Base-by-base conservation (phyloP, 768 basidiomycete genomes). In the Mycena leptocephala region DNA sequence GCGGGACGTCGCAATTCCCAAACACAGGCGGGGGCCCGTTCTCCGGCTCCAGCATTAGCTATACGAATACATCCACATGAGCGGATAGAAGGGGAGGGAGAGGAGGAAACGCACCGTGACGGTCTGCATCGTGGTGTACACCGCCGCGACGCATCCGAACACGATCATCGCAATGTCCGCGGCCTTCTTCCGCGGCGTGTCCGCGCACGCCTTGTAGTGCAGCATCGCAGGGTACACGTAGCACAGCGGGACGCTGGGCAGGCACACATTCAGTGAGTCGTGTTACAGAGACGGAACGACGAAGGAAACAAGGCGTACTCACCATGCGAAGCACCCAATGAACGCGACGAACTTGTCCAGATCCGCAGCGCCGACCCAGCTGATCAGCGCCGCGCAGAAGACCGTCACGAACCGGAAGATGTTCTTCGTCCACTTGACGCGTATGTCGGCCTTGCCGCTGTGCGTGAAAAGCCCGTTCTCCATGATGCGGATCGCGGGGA, bases 391-490 rank as follows among this genome's bases (percentile, higher is more conserved):
- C 84, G 96, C 96, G 74, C 95, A 83, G 82, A 95, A 87, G 76
- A 99, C 93, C 79, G 94, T 86, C 33, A 87, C 86, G 79, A 95
- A 96, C 63, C 94, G 90, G 84, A 97, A 93, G n/a, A 92, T 85
- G 80, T 99, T 99, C 92, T 99, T 99, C 80, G 93, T 88, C 98
- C 98, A 99, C 83, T 99, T 99, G 82, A 99, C 95, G 70, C 91
- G 89, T 39, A 87, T 78, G 83, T 96, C 90, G 65, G 84, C 89
- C 84, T 99, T 99, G 61, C 98, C 98, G 79, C 95, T 96, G 62
- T 91, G 91, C 56, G 92, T 92, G 83, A 99, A 99, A 33, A 99
- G 80, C 5, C 95, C 97, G 81, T 99, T 98, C 89, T 99, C 98
- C 86, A 99, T 92, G 81, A 99, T 99, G 67, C 98, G 93, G 59